Evolutionary conservation across 495 filamentous ascomycete species (phyloP), one percentile per base, ranked within the genome.

Genomic region (Aspergillus conjunctus): DNA sequence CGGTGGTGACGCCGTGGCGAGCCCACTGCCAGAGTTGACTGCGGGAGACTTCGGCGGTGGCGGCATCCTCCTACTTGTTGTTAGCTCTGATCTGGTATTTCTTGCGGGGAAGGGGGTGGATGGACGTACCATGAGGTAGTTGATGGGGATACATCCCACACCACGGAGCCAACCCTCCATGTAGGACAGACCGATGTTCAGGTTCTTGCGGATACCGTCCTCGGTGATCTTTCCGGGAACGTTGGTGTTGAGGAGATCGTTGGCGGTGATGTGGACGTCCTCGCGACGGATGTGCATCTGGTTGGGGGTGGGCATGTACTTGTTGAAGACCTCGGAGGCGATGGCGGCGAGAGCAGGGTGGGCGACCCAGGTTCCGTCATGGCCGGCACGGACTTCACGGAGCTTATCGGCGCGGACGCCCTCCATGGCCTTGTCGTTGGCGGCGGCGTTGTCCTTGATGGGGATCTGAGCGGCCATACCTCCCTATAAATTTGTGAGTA

Each of bases 381-480:
- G 94, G 56, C 94, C 94, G 50, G 94, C 95, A 60, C 88, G 87
- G 51, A 91, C 94, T 79, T 99, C 94, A 34, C 94, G 91, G 56
- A 99, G 86, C 83, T 99, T 99, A 77, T 99, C 94, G 44, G 89
- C 89, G 43, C 90, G 87, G 22, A 99, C 94, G 60, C 85, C 88
- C 64, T 90, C 90, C 95, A 99, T 98, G 30, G 66, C 63, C 63
- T 69, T 69, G 58, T 66, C 61, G 59, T 69, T 69, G 63, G 66
- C 63, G 17, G 64, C 63, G 34, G 54, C 55, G 59, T 64, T 87
- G 74, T 92, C 88, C 80, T 99, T 99, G 80, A 98, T 95, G 33
- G 94, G 94, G 71, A 99, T 99, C 76, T 97, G 95, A 12, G 94
- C 94, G 20, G 95, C 94, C 94, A 98, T 98, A 64, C 94, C 94